phyloP scores from a whole-genome alignment of 2,329 filamentous ascomycete genomes.

The Aureobasidium lini region DNA sequence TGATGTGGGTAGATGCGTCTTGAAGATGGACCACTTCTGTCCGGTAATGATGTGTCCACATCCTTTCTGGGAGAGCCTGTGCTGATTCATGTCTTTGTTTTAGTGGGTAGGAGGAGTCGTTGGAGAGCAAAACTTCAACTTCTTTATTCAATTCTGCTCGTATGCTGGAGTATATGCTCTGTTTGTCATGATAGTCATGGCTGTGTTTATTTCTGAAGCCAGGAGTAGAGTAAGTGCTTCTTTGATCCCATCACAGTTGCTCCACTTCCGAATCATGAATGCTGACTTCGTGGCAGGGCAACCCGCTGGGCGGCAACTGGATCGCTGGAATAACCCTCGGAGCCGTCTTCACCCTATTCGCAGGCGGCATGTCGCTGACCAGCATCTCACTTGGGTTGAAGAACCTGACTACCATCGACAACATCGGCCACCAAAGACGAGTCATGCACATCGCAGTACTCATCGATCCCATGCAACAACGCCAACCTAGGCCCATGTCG shows the following conservation, averaged over 20 bases:
- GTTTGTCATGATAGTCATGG: conserved; percentile 56
- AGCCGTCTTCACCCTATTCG: conserved; percentile 73
- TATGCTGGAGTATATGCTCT: conserved; percentile 64
- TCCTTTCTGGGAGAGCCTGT: not conserved
- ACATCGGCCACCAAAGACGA: conserved; percentile 53
- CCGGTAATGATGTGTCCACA: conserved; percentile 36
- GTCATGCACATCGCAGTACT: conserved; percentile 69
- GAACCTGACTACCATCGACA: conserved; percentile 82
- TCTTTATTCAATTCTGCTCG: conserved; percentile 78
- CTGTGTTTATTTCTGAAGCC: conserved; percentile 55
- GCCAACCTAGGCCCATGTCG: conserved; percentile 10
- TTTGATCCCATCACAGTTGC: no score
- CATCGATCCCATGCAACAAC: conserved; percentile 36
- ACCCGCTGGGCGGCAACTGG: conserved; percentile 49
- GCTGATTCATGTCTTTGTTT: not conserved
- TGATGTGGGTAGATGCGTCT: conserved; percentile 71
- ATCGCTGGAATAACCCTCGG: conserved; percentile 60
- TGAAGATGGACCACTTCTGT: conserved; percentile 93
- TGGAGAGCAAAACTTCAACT: conserved; percentile 79
- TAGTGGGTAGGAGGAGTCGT: conserved; percentile 74
- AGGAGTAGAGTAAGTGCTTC: conserved; percentile 35
- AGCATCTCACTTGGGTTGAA: conserved; percentile 61
- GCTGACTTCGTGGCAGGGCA: conserved; percentile 3
- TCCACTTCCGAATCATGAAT: not conserved
- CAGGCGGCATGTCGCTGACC: conserved; percentile 66